Percentiles rank a stretch among this genome's conserved stretches.
Conservation (phyloP, 2,329 filamentous ascomycete genomes). For the Fusarium decemcellulare region DNA sequence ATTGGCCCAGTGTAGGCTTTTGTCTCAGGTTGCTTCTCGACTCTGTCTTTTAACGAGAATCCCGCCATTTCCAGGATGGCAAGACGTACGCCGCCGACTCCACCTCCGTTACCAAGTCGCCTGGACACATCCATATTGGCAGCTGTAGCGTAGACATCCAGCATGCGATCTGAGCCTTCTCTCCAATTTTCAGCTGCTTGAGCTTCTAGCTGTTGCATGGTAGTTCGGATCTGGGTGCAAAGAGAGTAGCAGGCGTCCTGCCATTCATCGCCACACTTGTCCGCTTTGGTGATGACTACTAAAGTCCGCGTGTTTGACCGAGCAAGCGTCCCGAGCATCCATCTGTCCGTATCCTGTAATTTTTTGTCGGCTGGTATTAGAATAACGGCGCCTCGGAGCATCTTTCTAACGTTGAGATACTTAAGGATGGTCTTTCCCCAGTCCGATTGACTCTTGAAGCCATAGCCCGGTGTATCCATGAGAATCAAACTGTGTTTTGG, state of each 20-base stretch:
- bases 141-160: conserved; percentile 54
- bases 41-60: conserved; percentile 47
- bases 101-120: conserved; percentile 52
- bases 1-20: conserved; percentile 53
- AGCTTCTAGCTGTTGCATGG: conserved; percentile 44
- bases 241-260: conserved; percentile 44
- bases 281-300: conserved; percentile 70
- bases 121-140: conserved; percentile 53
- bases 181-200: conserved; percentile 46
- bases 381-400: conserved; percentile 66
- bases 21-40: conserved; percentile 54
- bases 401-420: conserved; percentile 63
- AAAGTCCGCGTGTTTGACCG: conserved; percentile 60
- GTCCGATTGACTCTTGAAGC: conserved; percentile 59
- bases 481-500: conserved; percentile 64
- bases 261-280: conserved; percentile 59
- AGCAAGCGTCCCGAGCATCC: conserved; percentile 63
- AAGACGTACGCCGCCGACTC: conserved; percentile 56
- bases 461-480: conserved; percentile 67
- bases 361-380: conserved; percentile 68
- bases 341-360: conserved; percentile 62
- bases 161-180: conserved; percentile 47
- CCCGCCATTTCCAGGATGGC: conserved; percentile 60
- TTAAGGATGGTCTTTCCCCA: conserved; percentile 69
- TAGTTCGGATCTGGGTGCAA: conserved; percentile 45